Evolutionary conservation across 176 grass and related monocot species (phyloP), one percentile per base, ranked within the genome.

Genomic region (Oryza rufipogon): DNA sequence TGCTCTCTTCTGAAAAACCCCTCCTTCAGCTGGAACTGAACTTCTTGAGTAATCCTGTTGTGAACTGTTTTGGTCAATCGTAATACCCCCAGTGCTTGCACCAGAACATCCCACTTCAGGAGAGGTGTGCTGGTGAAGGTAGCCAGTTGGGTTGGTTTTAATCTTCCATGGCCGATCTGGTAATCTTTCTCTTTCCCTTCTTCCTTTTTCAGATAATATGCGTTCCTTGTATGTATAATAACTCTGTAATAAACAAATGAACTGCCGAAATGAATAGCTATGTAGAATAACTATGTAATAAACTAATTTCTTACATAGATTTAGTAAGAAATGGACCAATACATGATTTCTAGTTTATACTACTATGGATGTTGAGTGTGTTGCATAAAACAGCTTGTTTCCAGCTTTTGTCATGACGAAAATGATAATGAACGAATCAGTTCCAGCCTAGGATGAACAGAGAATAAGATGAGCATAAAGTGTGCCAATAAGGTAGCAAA

Each of bases 171-270:
- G 15, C 13, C 10, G 73, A 67, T 66, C 73, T 73, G 9, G 2
- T 17, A 52, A 16, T 16, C 9, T 81, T 11, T 46, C 23, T 7
- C 1, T 81, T 74, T 68, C 58, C n/a, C 23, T 88, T 78, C 70
- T 89, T 49, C 11, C 79, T 39, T 25, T 89, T 48, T 72, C 58
- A 73, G 70, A 2, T 12, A 12, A 6, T 11, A 83, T 12, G 9
- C 66, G 87, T 5, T 89, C 76, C 56, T 22, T 73, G 66, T 77
- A 84, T 16, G 28, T 14, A 17, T 48, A 4, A 32, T 63, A 77
- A 38, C 2, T 63, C 91, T 92, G 67, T 28, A 92, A 81, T 83
- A 42, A 23, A 39, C 39, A 76, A 11, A 86, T 44, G 33, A 77
- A 49, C 5, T 19, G 56, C 28, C 77, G 1, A 17, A 61, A 38